A percentile compares a stretch with the other conserved stretches of the same genome.
Evolutionary conservation across 1,284 basidiomycete species (phyloP).

Genomic region (Kalmanozyma brasiliensis): DNA sequence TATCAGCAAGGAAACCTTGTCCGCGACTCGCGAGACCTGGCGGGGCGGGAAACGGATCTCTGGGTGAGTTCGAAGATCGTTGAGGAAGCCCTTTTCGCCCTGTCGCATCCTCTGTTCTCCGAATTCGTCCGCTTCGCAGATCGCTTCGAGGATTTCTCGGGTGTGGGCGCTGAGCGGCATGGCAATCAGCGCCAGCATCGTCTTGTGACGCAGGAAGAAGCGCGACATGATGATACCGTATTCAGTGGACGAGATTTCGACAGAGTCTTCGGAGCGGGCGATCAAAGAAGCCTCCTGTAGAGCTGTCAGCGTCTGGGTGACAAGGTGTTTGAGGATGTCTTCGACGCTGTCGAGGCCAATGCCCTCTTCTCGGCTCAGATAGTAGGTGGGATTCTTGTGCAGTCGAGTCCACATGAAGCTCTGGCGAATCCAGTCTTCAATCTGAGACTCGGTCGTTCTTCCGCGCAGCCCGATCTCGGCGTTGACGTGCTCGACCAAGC

Average conservation of each 20-base stretch:
- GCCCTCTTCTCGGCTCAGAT: conserved; percentile 37
- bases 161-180: conserved; percentile 19
- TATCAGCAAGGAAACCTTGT: conserved; percentile 58
- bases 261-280: conserved; percentile 2
- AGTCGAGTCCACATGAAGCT: conserved; percentile 50
- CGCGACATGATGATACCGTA: conserved; percentile 57
- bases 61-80: conserved; percentile 26
- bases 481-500: conserved; percentile 56
- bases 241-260: conserved; percentile 38
- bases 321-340: conserved; percentile 37
- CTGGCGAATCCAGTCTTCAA: conserved; percentile 42
- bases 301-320: conserved; percentile 22
- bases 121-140: conserved; percentile 65
- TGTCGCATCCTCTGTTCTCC: conserved; percentile 60
- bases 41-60: conserved; percentile 59
- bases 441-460: conserved; percentile 18
- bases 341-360: conserved; percentile 38
- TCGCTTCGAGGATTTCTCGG: conserved; percentile 35
- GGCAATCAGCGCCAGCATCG: conserved; percentile 45
- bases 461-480: conserved; percentile 50
- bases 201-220: conserved; percentile 51
- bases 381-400: conserved; percentile 52
- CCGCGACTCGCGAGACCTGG: conserved; percentile 38
- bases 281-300: conserved; percentile 39
- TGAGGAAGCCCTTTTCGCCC: conserved; percentile 64